These are phyloP conservation scores for Alternaria conjuncta DNA, from an alignment of 2,329 filamentous ascomycete species.

Conservation along the genomic window DNA sequence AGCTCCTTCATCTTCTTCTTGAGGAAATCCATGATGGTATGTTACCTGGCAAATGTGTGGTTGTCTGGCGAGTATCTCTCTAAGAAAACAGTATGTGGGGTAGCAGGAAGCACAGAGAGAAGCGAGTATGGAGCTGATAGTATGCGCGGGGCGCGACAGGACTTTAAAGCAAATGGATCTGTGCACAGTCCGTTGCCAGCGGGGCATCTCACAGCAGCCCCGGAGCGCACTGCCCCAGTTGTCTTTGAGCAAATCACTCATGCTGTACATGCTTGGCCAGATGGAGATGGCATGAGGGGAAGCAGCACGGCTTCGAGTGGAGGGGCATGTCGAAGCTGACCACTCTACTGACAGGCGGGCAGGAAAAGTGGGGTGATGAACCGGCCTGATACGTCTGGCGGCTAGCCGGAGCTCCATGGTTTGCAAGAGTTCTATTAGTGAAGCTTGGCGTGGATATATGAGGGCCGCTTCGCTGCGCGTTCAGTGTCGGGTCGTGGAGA, in stretches of 20 bases:
- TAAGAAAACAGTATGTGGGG: neutral
- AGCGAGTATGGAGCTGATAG: conserved; percentile 10
- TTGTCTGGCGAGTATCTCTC: neutral
- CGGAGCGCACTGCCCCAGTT: conserved; percentile 5
- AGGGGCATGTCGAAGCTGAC: conserved; percentile 11
- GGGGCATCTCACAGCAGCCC: conserved; percentile 14
- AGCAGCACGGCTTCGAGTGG: conserved; percentile 14
- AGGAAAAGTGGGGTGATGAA: conserved; percentile 34
- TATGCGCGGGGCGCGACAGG: conserved; percentile 14
- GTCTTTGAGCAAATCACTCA: conserved; percentile 17
- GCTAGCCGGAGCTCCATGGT: conserved; percentile 27
- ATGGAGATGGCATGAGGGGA: conserved; percentile 12
- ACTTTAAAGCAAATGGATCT: conserved; percentile 27
- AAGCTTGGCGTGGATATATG: conserved; percentile 33
- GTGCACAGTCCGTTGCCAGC: conserved; percentile 16
- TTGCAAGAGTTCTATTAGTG: conserved; percentile 23
- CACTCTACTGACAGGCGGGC: conserved; percentile 19
- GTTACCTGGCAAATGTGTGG: neutral
- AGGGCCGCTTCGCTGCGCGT: conserved; percentile 12
- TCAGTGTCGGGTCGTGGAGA: neutral
- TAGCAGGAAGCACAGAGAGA: neutral
- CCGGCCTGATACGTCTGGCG: conserved; percentile 29
- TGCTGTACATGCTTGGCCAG: conserved; percentile 26
- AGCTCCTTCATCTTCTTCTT: conserved; percentile 56
- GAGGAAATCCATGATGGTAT: conserved; percentile 51